Evolutionary conservation across 176 grass and related monocot species (phyloP).

Genomic region (Carex cristatella): DNA sequence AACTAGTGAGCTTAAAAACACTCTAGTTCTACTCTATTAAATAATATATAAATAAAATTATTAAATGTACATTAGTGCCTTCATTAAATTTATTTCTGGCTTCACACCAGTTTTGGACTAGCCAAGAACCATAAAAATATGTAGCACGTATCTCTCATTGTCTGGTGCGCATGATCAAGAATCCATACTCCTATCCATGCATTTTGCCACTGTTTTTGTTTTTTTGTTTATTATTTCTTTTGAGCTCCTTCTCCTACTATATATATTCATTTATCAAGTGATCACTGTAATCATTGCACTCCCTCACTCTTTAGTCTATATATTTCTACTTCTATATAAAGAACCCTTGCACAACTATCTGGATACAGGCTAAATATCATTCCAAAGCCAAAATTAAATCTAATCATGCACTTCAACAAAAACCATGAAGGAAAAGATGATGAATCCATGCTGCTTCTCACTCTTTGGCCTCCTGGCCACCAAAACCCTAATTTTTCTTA

Average conservation of each 20-base stretch:
- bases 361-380: background rate
- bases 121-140: too few species aligned
- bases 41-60: too few species aligned
- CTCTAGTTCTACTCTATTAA: too few species aligned
- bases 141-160: too few species aligned
- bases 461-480: constrained; percentile 70
- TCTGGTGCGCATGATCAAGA: too few species aligned
- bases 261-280: background rate
- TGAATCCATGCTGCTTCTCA: constrained; percentile 76
- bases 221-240: too few species aligned
- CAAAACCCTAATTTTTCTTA: constrained; percentile 14
- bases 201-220: too few species aligned
- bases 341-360: background rate
- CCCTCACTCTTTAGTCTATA: background rate
- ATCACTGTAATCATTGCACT: background rate
- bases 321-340: background rate
- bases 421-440: constrained; percentile 30
- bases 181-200: too few species aligned
- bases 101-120: too few species aligned
- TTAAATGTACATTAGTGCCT: too few species aligned
- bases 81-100: too few species aligned
- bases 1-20: too few species aligned
- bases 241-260: background rate
- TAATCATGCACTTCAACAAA: constrained; percentile 26
- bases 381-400: background rate